phyloP scores from a whole-genome alignment of 73 alveolate genomes.

The Tetrahymena borealis region DNA sequence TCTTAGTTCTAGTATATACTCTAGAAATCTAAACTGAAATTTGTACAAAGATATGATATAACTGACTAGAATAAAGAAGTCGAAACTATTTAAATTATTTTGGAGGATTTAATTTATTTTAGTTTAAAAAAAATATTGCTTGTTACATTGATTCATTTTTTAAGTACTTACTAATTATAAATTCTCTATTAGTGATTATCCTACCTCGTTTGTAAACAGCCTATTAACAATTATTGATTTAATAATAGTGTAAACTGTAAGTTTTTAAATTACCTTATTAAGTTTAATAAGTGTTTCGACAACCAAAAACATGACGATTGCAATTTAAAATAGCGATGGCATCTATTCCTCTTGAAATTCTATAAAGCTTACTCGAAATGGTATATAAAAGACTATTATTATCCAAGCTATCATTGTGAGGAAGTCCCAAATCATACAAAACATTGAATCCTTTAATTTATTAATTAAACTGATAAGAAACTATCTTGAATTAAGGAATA shows the following conservation, averaged over 20 bases:
- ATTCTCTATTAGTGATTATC: background rate
- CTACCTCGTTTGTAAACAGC: background rate
- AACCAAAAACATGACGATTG: background rate
- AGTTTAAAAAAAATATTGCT: background rate
- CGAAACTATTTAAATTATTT: background rate
- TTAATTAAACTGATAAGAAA: background rate
- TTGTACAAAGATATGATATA: background rate
- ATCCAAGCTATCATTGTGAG: background rate
- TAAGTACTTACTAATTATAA: background rate
- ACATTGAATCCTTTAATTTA: background rate
- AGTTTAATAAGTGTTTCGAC: background rate
- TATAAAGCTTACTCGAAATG: background rate
- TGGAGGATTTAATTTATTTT: background rate
- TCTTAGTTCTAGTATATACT: background rate
- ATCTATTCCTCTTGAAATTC: background rate
- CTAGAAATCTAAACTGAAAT: background rate
- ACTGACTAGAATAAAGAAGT: background rate
- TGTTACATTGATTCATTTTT: background rate
- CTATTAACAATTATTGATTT: no score
- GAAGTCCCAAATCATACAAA: background rate
- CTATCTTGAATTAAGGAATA: background rate
- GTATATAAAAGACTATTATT: background rate
- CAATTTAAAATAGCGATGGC: background rate
- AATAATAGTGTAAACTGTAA: no score
- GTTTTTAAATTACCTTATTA: no score